Base-by-base conservation (phyloP, 495 filamentous ascomycete genomes). In the Aspergillus asperescens region DNA sequence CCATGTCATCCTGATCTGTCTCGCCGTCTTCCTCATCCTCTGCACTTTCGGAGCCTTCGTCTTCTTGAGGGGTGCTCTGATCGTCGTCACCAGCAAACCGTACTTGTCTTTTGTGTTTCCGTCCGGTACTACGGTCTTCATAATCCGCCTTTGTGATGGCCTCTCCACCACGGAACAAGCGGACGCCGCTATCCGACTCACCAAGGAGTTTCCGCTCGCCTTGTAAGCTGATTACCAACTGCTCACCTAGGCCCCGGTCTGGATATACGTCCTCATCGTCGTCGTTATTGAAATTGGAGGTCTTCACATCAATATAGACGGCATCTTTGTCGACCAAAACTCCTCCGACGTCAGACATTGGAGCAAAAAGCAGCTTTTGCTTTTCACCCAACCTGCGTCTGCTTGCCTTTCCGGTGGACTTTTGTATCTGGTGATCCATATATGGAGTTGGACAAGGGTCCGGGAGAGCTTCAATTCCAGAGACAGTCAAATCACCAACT, bases 331-430 rank as follows among this genome's bases (percentile, higher is more conserved):
- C 86, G 4, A 89, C 83, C 64, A 89, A 65, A 4, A 98, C 84
- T 59, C 93, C 93, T 56, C 91, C 92, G 27, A 95, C 89, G 72
- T 98, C 93, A 44, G 88, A 93, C 91, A 98, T 97, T 13, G 93
- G 93, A 12, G 94, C 93, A 70, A 94, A 94, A 4, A 98, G 77
- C 52, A 93, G 76, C 69, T 96, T 96, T 62, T 96, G 90, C 65
- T 96, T 96, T 63, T 98, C 93, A 27, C 91, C 92, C 29, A 98
- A 68, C 46, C 89, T 75, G 60, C 83, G 81, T 52, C 88, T 74
- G 10, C 80, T 81, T 3, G 78, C 77, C 64, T 95, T 96, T 1
- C 93, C 94, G 1, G 83, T 83, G 5, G 80, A 80, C 61, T 91
- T 95, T 20, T 85, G 86, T 20, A 88, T 72, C 15, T 85, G 88